Conservation (phyloP, 345 rosid genomes). For the Rhodamnia argentea region DNA sequence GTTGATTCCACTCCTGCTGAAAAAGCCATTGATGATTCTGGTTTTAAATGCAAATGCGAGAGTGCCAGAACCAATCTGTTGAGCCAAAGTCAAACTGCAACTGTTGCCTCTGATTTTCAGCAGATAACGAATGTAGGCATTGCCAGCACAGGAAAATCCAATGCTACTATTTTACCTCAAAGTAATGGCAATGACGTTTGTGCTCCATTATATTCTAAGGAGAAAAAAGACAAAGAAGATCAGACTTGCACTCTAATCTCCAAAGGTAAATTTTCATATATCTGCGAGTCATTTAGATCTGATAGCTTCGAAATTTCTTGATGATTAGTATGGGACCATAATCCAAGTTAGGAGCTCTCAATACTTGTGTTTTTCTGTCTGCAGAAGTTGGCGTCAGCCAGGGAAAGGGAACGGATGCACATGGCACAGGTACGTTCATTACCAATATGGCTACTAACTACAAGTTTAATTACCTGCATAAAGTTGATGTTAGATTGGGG, state of each 20-base stretch:
- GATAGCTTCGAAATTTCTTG: not conserved
- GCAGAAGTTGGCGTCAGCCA: constrained; percentile 12
- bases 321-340: not conserved
- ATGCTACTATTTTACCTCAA: not conserved
- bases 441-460: not conserved
- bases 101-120: not conserved
- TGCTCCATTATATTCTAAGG: not conserved
- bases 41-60: not conserved
- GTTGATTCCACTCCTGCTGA: not conserved
- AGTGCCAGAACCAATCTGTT: not conserved
- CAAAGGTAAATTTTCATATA: not conserved
- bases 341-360: not conserved
- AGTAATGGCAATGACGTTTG: not conserved
- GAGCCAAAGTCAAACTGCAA: constrained; percentile 1
- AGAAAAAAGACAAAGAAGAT: not conserved
- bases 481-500: not conserved
- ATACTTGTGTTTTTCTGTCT: not conserved
- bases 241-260: not conserved
- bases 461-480: not conserved
- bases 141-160: not conserved
- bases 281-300: not conserved
- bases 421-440: constrained; percentile 25
- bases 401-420: constrained; percentile 12
- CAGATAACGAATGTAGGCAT: not conserved
- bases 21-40: not conserved